phyloP scores from a whole-genome alignment of 169 alveolate genomes.

The Cryptosporidium baileyi region DNA sequence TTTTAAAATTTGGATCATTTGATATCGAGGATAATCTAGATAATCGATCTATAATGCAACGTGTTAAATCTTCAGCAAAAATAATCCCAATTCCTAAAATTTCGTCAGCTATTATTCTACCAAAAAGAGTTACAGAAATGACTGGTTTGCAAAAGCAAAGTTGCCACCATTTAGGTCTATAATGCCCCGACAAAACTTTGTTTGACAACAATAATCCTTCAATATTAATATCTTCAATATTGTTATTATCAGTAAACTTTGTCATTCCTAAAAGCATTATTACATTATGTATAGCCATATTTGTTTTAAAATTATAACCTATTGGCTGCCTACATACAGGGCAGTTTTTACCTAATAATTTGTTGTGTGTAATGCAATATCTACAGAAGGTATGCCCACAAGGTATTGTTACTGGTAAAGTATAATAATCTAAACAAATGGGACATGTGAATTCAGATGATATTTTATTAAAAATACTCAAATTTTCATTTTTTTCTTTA shows the following conservation, averaged over 20 bases:
- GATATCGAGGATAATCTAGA: slow-evolving; percentile 3
- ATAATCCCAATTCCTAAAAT: slow-evolving; percentile 49
- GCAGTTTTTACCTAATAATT: slow-evolving; percentile 79
- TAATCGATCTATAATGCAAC: slow-evolving; percentile 51
- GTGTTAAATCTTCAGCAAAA: slow-evolving; percentile 64
- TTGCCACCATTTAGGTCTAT: slow-evolving; percentile 67
- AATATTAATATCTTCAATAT: neutral
- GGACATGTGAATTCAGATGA: slow-evolving; percentile 84
- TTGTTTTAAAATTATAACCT: slow-evolving; percentile 79
- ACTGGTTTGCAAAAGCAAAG: slow-evolving; percentile 61
- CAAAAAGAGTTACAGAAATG: slow-evolving; percentile 56
- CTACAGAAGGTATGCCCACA: slow-evolving; percentile 92
- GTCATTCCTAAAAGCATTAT: slow-evolving; percentile 73
- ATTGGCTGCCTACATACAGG: slow-evolving; percentile 88
- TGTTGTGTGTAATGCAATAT: slow-evolving; percentile 84
- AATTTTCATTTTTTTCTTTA: neutral
- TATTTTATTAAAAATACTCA: slow-evolving; percentile 3
- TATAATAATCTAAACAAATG: slow-evolving; percentile 85
- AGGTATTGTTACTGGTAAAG: slow-evolving; percentile 85
- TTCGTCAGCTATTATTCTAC: slow-evolving; percentile 62
- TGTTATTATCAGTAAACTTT: neutral
- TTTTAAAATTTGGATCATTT: neutral
- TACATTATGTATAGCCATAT: slow-evolving; percentile 82
- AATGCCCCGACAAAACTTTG: neutral
- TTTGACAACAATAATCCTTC: neutral